Percentiles rank a stretch among this genome's conserved stretches.
These are phyloP conservation scores for Botrytis hyacinthi DNA, from an alignment of 2,329 filamentous ascomycete species.

Conservation along the genomic window DNA sequence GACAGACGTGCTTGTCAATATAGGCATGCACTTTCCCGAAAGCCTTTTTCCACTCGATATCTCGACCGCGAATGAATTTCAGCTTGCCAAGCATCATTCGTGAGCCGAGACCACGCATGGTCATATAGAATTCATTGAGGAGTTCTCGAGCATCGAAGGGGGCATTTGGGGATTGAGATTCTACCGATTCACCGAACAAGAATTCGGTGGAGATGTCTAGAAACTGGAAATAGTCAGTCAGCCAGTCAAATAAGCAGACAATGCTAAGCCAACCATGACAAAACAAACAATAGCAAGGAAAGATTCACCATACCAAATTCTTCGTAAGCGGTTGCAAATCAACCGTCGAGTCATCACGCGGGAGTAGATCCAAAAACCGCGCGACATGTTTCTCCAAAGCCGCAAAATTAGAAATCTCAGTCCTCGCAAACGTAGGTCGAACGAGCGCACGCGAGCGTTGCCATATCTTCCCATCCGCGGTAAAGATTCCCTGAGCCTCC, in stretches of 20 bases:
- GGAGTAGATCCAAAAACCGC: background rate
- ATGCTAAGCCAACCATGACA: background rate
- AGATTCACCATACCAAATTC: background rate
- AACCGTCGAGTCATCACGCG: background rate
- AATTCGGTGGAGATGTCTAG: background rate
- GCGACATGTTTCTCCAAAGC: background rate
- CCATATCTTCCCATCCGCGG: background rate
- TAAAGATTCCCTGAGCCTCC: background rate
- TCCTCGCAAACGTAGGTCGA: background rate
- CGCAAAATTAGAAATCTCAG: conserved; percentile 2
- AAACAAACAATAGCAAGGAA: background rate
- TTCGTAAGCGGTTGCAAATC: background rate
- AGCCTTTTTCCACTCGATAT: background rate
- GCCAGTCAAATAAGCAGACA: background rate
- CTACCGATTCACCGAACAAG: background rate
- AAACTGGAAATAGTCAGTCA: background rate
- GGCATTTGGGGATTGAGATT: background rate
- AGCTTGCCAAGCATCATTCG: background rate
- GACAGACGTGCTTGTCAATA: background rate
- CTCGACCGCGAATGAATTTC: background rate
- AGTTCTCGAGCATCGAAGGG: background rate
- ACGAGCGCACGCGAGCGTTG: background rate
- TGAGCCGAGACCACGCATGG: background rate
- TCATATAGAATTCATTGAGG: background rate
- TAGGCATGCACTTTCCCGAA: background rate